Evolutionary conservation across 768 basidiomycete genomes (phyloP).

Genomic region (Terana coerulea): DNA sequence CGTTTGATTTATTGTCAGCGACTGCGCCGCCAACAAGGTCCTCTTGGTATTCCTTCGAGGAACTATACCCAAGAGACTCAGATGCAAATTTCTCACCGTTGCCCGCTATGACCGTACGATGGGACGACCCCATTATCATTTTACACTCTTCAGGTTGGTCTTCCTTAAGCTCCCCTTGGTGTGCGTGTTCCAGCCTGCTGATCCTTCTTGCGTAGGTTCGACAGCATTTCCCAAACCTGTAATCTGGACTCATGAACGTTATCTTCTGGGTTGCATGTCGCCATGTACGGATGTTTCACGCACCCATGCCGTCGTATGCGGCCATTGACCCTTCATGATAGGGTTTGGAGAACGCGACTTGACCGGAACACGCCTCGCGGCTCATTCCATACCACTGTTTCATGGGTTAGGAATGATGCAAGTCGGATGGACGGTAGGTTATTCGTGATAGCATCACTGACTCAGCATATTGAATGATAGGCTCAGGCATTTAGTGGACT

Average conservation of each 20-base stretch:
- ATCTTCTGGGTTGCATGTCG: neutral
- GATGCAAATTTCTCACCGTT: conserved; percentile 1
- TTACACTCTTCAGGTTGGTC: conserved; percentile 21
- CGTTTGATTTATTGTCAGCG: conserved; percentile 18
- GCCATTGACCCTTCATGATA: conserved; percentile 8
- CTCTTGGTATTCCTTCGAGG: conserved; percentile 16
- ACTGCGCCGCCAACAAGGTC: conserved; percentile 4
- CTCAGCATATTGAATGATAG: neutral
- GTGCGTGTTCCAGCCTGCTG: neutral
- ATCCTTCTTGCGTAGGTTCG: conserved; percentile 11
- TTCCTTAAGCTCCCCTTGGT: too few relatives aligned
- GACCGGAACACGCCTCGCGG: conserved; percentile 16
- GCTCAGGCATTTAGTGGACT: conserved; percentile 23
- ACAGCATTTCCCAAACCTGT: conserved; percentile 19
- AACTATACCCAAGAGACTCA: conserved; percentile 2
- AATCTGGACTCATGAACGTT: conserved; percentile 15
- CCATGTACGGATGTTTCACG: conserved; percentile 13
- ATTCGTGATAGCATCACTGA: neutral
- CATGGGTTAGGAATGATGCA: conserved; percentile 26
- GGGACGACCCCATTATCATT: conserved; percentile 11
- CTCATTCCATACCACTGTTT: conserved; percentile 26
- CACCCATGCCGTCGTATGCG: neutral
- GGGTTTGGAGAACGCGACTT: conserved; percentile 26
- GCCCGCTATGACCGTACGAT: conserved; percentile 1
- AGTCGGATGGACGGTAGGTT: conserved; percentile 22